Evolutionary conservation across 2,329 filamentous ascomycete species (phyloP), one percentile per base, ranked within the genome.

Genomic region (Ophiostoma australiae): DNA sequence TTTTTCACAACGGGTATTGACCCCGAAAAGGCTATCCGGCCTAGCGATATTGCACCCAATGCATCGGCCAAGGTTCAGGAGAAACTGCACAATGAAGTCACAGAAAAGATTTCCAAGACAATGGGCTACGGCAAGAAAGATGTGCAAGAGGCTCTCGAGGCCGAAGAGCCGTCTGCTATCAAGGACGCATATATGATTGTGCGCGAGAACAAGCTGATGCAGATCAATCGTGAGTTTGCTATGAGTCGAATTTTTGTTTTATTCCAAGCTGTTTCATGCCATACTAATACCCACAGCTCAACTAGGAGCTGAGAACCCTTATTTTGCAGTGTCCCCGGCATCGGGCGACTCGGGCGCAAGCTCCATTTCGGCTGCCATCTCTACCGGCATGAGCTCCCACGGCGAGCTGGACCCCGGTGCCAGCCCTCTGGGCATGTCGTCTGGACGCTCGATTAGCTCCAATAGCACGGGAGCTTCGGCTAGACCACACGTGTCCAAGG

Each of bases 151-250:
- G 94, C 95, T 31, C 83, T 99, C 73, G 90, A 91, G 77, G 93
- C 93, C 71, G 89, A 95, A 70, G 95, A 99, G 79, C 95, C 95
- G 15, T 98, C 94, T 72, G 94, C 95, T 13, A 97, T 99, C 84
- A 99, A 99, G 82, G 95, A 99, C 81, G 95, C 95, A 1, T 99
- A 98, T 82, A 90, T 97, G 81, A 99, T 99, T 79, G 93, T 99
- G 35, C 89, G 94, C 70, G 95, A 99, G 80, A 98, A 98, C 79
- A 95, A 97, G 80, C 87, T 98, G 79, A 98, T 98, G 94, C 91
- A 94, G 79, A 90, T 90, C 70, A 97, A 93, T 79, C 93, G 92
- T 96, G 84, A 88, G 92, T 88, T 35, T 69, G 17, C 13, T 31
- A 44, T 15, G 13, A 17, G 44, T n/a, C 44, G 13, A 5, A 8